Percentiles rank a stretch among this genome's conserved stretches.
phyloP scores from a whole-genome alignment of 495 filamentous ascomycete species.

The Podospora pseudopauciseta region DNA sequence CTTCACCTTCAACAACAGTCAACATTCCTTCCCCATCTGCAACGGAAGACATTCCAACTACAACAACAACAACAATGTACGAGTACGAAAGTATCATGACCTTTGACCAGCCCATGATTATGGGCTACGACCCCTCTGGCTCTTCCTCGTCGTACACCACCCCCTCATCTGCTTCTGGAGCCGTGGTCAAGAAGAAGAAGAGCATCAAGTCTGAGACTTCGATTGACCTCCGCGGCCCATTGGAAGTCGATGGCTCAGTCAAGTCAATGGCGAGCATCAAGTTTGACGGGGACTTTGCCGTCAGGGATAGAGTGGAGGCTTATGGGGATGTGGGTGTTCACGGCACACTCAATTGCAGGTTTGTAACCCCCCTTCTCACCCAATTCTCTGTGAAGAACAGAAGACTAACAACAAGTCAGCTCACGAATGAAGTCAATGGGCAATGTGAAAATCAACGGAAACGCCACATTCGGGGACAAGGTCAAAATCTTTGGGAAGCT shows the following conservation, averaged over 20 bases:
- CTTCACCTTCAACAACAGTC: background rate
- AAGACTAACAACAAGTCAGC: constrained; percentile 15
- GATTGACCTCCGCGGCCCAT: constrained; percentile 33
- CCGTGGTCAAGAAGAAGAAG: constrained; percentile 26
- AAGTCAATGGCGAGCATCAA: constrained; percentile 35
- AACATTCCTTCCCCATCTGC: background rate
- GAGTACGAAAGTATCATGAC: constrained; percentile 36
- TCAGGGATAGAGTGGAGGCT: constrained; percentile 38
- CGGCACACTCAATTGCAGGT: constrained; percentile 31
- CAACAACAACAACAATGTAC: constrained; percentile 27
- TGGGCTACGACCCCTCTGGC: constrained; percentile 14
- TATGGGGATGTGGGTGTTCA: constrained; percentile 36
- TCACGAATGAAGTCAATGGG: constrained; percentile 32
- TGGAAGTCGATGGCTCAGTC: constrained; percentile 40
- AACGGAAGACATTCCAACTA: constrained; percentile 4
- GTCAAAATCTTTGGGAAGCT: constrained; percentile 43
- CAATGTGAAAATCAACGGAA: constrained; percentile 34
- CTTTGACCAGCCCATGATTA: constrained; percentile 28
- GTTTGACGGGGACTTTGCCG: constrained; percentile 33
- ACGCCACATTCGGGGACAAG: constrained; percentile 26
- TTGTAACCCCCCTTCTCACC: background rate
- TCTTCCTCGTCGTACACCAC: constrained; percentile 9
- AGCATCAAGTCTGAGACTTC: constrained; percentile 33
- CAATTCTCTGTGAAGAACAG: background rate
- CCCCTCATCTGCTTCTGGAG: constrained; percentile 1